Evolutionary conservation across 139 green algal species (phyloP), one percentile per base, ranked within the genome.

Genomic region (Chlorella sp.): DNA sequence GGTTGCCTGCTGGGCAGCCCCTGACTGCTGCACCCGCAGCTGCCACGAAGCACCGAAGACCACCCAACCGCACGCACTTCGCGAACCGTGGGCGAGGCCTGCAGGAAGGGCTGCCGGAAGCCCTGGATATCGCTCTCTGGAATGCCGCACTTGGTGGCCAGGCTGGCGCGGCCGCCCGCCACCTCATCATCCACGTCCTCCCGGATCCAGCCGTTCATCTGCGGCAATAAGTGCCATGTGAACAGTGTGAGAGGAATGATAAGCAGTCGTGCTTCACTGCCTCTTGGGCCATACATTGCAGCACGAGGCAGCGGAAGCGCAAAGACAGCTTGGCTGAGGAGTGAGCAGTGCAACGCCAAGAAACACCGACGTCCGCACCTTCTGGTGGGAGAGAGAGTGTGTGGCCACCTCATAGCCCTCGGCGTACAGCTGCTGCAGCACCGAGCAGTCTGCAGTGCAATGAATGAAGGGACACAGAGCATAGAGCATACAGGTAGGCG

Each of bases 201-300:
- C 36, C 39, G 21, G 60, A 38, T 30, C 47, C 38, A 82, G 41
- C 41, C 76, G 26, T 82, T 82, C 76, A 82, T 82, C 76, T 82
- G 76, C 26, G 28, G 11, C 23, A 38, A 16, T 3, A 25, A 20
- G 17, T 38, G 67, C n/a, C 30, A 39, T 23, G 2, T 30, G 25
- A n/a, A 4, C 25, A 25, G 12, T 20, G n/a, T 39, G 12, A 41
- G 32, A 20, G 28, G 64, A n/a, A 20, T 28, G 28, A 3, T 23
- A n/a, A n/a, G n/a, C n/a, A n/a, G n/a, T n/a, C n/a, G n/a, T n/a
- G n/a, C n/a, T n/a, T n/a, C n/a, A n/a, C n/a, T n/a, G n/a, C n/a
- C n/a, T n/a, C n/a, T n/a, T n/a, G n/a, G n/a, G n/a, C n/a, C n/a
- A n/a, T n/a, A n/a, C n/a, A n/a, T n/a, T n/a, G n/a, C n/a, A n/a